A percentile compares a stretch with the other conserved stretches of the same genome.
These are phyloP conservation scores for Volvox reticuliferus DNA, from an alignment of 139 green algal genomes.

Conservation along the genomic window DNA sequence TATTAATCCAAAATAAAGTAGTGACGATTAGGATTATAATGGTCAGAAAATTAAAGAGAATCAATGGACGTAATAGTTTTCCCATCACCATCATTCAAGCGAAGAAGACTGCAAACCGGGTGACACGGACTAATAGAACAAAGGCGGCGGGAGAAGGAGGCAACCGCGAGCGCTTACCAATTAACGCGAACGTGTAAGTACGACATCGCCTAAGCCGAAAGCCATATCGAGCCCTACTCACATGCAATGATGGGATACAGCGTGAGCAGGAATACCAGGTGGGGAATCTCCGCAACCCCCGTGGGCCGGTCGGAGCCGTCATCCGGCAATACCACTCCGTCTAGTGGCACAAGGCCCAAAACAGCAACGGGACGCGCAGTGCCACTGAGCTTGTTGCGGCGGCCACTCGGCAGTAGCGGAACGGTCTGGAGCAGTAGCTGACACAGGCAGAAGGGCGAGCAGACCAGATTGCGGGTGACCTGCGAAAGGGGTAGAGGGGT, in stretches of 20 bases:
- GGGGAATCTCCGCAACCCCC: slow-evolving; percentile 40
- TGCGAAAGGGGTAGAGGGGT: slow-evolving; percentile 1
- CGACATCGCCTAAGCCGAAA: too few species aligned
- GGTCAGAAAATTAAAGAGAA: too few species aligned
- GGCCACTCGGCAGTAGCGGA: neutral
- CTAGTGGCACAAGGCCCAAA: slow-evolving; percentile 43
- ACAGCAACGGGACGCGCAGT: neutral
- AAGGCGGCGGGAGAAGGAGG: too few species aligned
- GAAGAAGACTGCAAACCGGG: too few species aligned
- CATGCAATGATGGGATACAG: slow-evolving; percentile 44
- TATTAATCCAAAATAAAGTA: too few species aligned
- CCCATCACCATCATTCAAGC: too few species aligned
- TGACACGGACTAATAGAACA: too few species aligned
- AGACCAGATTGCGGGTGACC: slow-evolving; percentile 49
- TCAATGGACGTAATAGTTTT: too few species aligned
- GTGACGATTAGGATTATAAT: too few species aligned
- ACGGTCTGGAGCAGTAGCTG: neutral
- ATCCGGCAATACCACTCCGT: slow-evolving; percentile 40
- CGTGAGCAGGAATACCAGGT: slow-evolving; percentile 46
- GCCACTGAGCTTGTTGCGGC: slow-evolving; percentile 23
- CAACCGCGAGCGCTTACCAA: too few species aligned
- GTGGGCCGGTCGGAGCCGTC: slow-evolving; percentile 30
- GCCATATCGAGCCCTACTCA: neutral
- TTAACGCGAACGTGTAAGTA: too few species aligned
- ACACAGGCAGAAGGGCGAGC: slow-evolving; percentile 53